Base-by-base conservation (phyloP, 2,329 filamentous ascomycete genomes). In the Sporothrix globosa region DNA sequence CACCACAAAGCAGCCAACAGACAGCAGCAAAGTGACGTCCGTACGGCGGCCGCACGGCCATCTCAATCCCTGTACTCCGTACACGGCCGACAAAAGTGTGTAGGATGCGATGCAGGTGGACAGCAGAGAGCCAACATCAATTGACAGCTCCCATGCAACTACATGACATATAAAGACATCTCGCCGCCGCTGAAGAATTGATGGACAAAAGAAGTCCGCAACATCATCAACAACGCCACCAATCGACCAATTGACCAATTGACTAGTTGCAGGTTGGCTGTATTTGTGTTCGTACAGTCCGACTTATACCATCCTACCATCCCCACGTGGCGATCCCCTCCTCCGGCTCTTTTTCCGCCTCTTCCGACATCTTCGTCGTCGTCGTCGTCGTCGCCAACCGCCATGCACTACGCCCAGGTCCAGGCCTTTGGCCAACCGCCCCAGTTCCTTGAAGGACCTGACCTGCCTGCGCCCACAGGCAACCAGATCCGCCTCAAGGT, bases 401-500 rank as follows among this genome's bases (percentile, higher is more conserved):
- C 19, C 5, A 70, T 71, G 68, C 58, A 71, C 50, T 54, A 30
- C 50, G 73, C 73, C 17, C 60, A 52, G 19, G 67, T 73, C 21
- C 48, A 70, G 54, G 19, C 65, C 6, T 73, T 72, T 54, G 71
- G 73, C 58, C n/a, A 69, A 41, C 53, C 71, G 11, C 71, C 73
- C 27, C 24, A 66, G 46, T 73, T 70, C 66, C 50, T 67, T 3
- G 67, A 72, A 30, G 61, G 63, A 21, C 70, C 73, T 21, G 73
- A 73, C 13, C 69, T 69, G 50, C 70, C 70, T 9, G 65, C 70
- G 5, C 70, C 73, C 2, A 44, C 30, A 4, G 50, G 65, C 4
- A 54, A 48, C n/a, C 72, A 76, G 70, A 74, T 86, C 56, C 84
- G 83, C 68, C 80, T 89, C 77, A 83, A 82, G 73, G 80, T 89